Percentiles rank a stretch among this genome's conserved stretches.
These are phyloP conservation scores for Dictyostelium purpureum DNA, from an alignment of 78 protist genomes.

Conservation along the genomic window DNA sequence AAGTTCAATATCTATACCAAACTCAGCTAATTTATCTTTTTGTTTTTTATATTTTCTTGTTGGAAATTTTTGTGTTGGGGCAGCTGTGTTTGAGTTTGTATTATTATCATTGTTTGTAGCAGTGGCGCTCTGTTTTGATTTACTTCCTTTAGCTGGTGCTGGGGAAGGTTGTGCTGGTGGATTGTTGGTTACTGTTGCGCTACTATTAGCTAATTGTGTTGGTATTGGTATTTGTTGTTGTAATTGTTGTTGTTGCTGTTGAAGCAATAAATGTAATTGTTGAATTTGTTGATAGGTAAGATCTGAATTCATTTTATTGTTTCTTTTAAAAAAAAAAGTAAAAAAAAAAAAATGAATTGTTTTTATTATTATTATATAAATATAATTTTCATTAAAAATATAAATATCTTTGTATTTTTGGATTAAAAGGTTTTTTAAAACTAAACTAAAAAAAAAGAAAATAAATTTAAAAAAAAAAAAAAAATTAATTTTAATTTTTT, in stretches of 20 bases:
- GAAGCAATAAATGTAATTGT: background rate
- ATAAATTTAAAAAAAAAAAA: no score
- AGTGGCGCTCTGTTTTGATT: background rate
- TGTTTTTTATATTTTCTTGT: slow-evolving; percentile 78
- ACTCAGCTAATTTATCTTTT: slow-evolving; percentile 69
- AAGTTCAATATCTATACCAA: slow-evolving; percentile 62
- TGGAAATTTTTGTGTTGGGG: slow-evolving; percentile 7
- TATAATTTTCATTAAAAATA: no score
- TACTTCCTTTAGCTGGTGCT: background rate
- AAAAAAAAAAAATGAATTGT: no score
- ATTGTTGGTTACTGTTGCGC: no score
- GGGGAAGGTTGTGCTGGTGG: no score
- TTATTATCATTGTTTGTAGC: background rate
- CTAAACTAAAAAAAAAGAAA: no score
- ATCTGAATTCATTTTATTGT: background rate
- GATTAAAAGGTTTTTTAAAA: no score
- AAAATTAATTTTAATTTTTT: no score
- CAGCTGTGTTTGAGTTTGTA: background rate
- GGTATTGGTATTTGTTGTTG: background rate
- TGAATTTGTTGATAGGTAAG: background rate
- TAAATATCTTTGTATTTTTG: no score
- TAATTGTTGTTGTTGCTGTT: slow-evolving; percentile 18
- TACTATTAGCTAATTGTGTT: background rate
- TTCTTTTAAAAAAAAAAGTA: no score
- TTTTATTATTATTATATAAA: no score